A percentile compares a stretch with the other conserved stretches of the same genome.
Evolutionary conservation across 306 rosid genomes (phyloP).

Genomic region (Sicyos baderoa): DNA sequence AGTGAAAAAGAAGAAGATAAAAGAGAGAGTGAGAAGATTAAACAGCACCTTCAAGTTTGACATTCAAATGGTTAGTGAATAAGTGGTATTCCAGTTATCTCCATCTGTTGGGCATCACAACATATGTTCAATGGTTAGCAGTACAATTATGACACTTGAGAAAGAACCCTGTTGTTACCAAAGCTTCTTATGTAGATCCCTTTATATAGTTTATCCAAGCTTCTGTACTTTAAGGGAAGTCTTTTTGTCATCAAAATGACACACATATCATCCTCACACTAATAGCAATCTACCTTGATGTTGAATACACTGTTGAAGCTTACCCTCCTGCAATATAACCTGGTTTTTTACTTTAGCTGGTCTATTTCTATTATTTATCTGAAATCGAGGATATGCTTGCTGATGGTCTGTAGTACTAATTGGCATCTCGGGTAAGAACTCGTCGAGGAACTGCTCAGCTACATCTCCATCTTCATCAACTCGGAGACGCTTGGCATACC

Average conservation of each 20-base stretch:
- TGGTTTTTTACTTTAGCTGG: constrained; percentile 56
- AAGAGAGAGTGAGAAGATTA: no score
- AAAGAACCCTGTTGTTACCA: neutral
- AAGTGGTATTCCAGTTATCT: constrained; percentile 5
- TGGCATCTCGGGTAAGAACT: constrained; percentile 36
- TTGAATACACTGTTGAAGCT: constrained; percentile 50
- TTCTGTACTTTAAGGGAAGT: neutral
- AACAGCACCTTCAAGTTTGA: no score
- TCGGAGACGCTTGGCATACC: constrained; percentile 68
- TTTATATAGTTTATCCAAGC: neutral
- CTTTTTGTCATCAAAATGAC: neutral
- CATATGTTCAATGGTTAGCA: constrained; percentile 8
- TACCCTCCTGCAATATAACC: constrained; percentile 49
- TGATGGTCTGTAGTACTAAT: constrained; percentile 27
- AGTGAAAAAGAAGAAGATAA: no score
- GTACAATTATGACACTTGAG: neutral
- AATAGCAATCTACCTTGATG: constrained; percentile 53
- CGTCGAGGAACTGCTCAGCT: constrained; percentile 72
- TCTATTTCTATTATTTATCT: constrained; percentile 38
- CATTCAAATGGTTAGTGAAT: neutral
- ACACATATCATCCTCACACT: constrained; percentile 37
- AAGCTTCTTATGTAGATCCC: neutral
- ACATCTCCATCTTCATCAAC: constrained; percentile 93
- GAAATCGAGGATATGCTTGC: constrained; percentile 40
- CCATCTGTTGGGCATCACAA: constrained; percentile 14